A percentile compares a stretch with the other conserved stretches of the same genome.
Evolutionary conservation across 257 asterid species (phyloP).

Genomic region (Solanum rostratum): DNA sequence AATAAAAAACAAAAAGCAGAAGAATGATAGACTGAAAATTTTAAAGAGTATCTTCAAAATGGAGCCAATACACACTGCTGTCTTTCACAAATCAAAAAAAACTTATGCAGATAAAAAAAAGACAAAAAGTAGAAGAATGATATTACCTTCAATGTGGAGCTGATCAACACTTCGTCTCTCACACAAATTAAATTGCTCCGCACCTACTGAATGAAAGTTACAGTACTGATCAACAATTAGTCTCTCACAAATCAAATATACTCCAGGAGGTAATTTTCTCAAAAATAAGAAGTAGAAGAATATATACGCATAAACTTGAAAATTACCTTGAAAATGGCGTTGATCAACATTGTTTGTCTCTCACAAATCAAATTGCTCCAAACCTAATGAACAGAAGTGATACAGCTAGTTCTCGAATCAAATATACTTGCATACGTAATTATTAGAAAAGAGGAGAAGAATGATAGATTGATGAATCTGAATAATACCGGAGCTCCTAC

Average conservation of each 20-base stretch:
- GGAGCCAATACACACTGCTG: no score
- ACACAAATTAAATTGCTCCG: not conserved
- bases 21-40: no score
- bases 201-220: not conserved
- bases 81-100: not conserved
- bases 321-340: not conserved
- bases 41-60: no score
- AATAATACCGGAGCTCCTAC: not conserved
- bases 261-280: not conserved
- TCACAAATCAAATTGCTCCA: not conserved
- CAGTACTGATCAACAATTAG: not conserved
- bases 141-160: no score
- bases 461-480: not conserved
- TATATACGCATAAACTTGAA: not conserved
- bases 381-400: not conserved
- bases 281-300: not conserved
- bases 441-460: not conserved
- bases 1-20: no score
- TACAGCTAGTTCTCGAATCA: not conserved
- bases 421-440: not conserved
- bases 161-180: not conserved
- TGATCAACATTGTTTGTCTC: not conserved
- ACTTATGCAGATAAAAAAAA: no score
- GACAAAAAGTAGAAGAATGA: no score
- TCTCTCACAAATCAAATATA: not conserved